These are phyloP conservation scores for Calamus simplicifolius DNA, from an alignment of 176 grass and related monocot genomes.

Conservation along the genomic window DNA sequence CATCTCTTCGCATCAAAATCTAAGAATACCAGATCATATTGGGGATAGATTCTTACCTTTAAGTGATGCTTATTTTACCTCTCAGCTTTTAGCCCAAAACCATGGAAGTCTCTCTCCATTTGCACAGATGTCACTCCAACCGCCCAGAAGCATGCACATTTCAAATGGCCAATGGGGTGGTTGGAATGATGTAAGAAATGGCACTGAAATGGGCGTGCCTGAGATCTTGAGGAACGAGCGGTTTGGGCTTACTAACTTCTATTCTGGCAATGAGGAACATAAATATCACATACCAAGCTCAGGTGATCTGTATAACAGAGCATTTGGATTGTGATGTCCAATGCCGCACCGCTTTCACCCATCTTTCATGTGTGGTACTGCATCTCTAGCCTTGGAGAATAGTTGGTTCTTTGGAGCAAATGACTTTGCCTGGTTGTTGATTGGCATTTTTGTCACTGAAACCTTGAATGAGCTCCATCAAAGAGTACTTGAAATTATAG, in stretches of 20 bases:
- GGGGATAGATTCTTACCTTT: slow-evolving; percentile 43
- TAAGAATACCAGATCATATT: slow-evolving; percentile 40
- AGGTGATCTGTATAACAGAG: slow-evolving; percentile 61
- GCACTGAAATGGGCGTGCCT: slow-evolving; percentile 34
- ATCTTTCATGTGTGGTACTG: neutral
- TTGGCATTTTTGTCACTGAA: neutral
- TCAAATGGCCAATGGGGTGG: slow-evolving; percentile 61
- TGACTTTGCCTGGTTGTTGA: neutral
- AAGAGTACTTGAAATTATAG: slow-evolving; percentile 19
- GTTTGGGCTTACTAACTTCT: slow-evolving; percentile 33
- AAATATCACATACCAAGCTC: slow-evolving; percentile 49
- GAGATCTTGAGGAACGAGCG: slow-evolving; percentile 51
- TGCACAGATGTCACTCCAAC: slow-evolving; percentile 33
- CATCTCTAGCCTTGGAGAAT: neutral
- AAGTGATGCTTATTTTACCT: slow-evolving; percentile 61
- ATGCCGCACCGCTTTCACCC: neutral
- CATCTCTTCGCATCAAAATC: slow-evolving; percentile 53
- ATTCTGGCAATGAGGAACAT: slow-evolving; percentile 47
- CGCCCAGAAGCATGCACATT: slow-evolving; percentile 46
- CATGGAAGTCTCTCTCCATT: slow-evolving; percentile 42
- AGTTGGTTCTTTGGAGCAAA: neutral
- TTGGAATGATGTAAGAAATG: slow-evolving; percentile 58
- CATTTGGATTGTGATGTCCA: slow-evolving; percentile 61
- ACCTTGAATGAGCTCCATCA: neutral
- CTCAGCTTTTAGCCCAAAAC: slow-evolving; percentile 46